Percentiles rank a stretch among this genome's conserved stretches.
phyloP scores from a whole-genome alignment of 106 monocot genomes.

The Hemerocallis citrina region DNA sequence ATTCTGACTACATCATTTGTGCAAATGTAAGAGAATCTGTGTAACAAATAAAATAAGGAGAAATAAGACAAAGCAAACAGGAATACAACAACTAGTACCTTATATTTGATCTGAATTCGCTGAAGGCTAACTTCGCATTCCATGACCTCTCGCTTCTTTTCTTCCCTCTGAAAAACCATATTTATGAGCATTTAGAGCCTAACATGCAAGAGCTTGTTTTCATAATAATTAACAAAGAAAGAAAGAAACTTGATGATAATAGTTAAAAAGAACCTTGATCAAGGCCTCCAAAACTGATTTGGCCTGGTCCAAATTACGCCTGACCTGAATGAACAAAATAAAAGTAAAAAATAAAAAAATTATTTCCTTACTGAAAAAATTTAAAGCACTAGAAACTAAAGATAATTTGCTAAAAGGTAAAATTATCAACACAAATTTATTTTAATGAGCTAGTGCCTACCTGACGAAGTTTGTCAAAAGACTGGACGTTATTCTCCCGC shows the following conservation, averaged over 20 bases:
- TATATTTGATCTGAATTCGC: conserved; percentile 74
- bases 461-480: conserved; percentile 91
- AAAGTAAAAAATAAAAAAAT: conserved; percentile 7
- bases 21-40: too few species aligned
- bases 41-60: too few species aligned
- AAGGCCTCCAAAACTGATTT: conserved; percentile 64
- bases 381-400: not conserved
- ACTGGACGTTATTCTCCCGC: conserved; percentile 92
- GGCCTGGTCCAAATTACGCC: conserved; percentile 87
- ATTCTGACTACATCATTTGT: too few species aligned
- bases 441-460: conserved; percentile 25
- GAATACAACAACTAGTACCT: conserved; percentile 27
- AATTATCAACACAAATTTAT: not conserved
- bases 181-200: not conserved
- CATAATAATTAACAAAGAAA: too few species aligned
- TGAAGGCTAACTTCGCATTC: conserved; percentile 77
- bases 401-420: not conserved
- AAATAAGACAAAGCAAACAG: not conserved
- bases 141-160: conserved; percentile 74
- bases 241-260: not conserved
- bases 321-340: conserved; percentile 81
- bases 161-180: conserved; percentile 72
- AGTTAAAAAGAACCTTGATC: conserved; percentile 63
- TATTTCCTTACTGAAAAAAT: not conserved
- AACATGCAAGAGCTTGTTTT: not conserved